Conservation (phyloP, 306 rosid genomes). For the Vigna radiata region DNA sequence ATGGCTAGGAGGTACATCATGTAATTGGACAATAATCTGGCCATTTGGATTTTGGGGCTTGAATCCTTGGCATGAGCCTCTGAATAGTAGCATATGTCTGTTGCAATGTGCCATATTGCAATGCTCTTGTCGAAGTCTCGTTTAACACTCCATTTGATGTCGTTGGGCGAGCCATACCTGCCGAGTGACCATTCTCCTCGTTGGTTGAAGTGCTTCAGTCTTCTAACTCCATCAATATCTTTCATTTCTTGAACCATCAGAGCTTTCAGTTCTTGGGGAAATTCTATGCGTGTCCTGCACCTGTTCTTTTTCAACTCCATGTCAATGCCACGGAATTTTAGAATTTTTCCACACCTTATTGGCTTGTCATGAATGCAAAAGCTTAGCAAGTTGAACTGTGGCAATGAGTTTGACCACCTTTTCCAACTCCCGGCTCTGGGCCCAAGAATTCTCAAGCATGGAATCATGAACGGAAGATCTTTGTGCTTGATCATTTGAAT, state of each 20-base stretch:
- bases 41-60: conserved; percentile 43
- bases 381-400: conserved; percentile 64
- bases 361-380: conserved; percentile 61
- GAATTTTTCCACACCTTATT: conserved; percentile 45
- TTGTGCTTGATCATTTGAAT: conserved; percentile 57
- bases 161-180: conserved; percentile 52
- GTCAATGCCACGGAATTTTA: conserved; percentile 44
- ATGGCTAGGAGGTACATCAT: conserved; percentile 73
- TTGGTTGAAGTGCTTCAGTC: conserved; percentile 51
- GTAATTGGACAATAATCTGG: conserved; percentile 56
- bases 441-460: conserved; percentile 51
- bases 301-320: conserved; percentile 46
- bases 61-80: background rate
- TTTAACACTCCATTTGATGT: conserved; percentile 51
- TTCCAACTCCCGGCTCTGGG: conserved; percentile 53
- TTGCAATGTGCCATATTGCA: conserved; percentile 75
- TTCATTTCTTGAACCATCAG: conserved; percentile 58
- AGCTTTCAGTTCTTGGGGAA: conserved; percentile 51
- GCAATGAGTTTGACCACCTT: conserved; percentile 70
- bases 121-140: conserved; percentile 71
- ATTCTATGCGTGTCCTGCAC: conserved; percentile 37
- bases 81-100: conserved; percentile 60
- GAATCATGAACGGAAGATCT: conserved; percentile 45
- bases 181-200: conserved; percentile 64
- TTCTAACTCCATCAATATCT: conserved; percentile 52